Percentiles rank a stretch among this genome's conserved stretches.
Evolutionary conservation across 2,329 filamentous ascomycete genomes (phyloP).

Genomic region (Annulohypoxylon truncatum): DNA sequence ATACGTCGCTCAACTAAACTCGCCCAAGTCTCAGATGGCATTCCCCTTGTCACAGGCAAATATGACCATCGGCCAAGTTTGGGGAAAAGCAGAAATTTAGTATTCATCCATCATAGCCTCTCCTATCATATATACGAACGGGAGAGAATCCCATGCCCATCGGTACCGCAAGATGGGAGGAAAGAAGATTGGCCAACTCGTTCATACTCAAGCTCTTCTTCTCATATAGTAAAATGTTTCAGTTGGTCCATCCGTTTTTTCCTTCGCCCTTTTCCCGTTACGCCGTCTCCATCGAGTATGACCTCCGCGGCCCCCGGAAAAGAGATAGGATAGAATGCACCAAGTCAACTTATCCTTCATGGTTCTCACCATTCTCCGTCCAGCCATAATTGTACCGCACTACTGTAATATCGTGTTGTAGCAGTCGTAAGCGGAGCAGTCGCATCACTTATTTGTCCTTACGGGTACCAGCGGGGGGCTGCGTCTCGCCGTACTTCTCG

Average conservation of each 20-base stretch:
- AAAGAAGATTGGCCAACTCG: slow-evolving; percentile 6
- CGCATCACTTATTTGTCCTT: slow-evolving; percentile 63
- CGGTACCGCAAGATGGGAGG: not conserved
- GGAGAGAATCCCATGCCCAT: not conserved
- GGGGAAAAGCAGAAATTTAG: slow-evolving; percentile 1
- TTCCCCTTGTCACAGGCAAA: not conserved
- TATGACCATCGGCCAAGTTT: too few species aligned
- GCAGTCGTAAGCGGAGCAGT: not conserved
- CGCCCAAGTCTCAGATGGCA: too few species aligned
- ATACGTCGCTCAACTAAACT: too few species aligned
- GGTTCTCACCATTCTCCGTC: not conserved
- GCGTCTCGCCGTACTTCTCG: slow-evolving; percentile 78
- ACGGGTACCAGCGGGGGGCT: slow-evolving; percentile 63
- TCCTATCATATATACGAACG: slow-evolving; percentile 8
- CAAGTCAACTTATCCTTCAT: not conserved
- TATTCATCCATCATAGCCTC: slow-evolving; percentile 10
- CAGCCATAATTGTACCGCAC: not conserved
- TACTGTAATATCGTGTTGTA: not conserved
- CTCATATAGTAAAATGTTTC: slow-evolving; percentile 15
- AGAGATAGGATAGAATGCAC: not conserved
- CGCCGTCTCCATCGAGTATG: slow-evolving; percentile 5
- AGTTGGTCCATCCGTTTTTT: slow-evolving; percentile 4
- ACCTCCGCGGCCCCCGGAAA: not conserved
- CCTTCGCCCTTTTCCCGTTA: slow-evolving; percentile 8
- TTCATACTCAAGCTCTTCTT: slow-evolving; percentile 5